Evolutionary conservation across 1,284 basidiomycete genomes (phyloP).

Genomic region (Earliella scabrosa): DNA sequence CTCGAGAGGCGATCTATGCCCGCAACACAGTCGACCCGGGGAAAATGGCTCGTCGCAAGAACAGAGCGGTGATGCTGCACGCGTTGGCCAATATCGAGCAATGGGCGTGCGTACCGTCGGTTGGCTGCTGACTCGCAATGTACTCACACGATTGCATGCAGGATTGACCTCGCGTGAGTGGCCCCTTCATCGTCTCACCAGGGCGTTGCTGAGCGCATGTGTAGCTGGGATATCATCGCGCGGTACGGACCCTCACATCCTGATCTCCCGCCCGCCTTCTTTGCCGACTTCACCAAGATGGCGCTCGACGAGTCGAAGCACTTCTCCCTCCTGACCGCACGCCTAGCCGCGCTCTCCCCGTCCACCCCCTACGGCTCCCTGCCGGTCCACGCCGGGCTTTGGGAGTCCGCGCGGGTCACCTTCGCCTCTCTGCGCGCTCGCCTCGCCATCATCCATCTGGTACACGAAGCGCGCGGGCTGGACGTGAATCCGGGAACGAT

Average conservation of each 20-base stretch:
- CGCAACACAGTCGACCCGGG: constrained; percentile 65
- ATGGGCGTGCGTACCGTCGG: constrained; percentile 74
- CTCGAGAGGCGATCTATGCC: constrained; percentile 57
- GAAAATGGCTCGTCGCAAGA: constrained; percentile 67
- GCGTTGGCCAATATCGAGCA: constrained; percentile 91
- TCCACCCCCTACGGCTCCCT: constrained; percentile 78
- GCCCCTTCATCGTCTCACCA: not conserved
- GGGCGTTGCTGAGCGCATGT: not conserved
- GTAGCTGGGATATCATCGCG: constrained; percentile 80
- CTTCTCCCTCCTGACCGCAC: constrained; percentile 62
- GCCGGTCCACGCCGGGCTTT: constrained; percentile 78
- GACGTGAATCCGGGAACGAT: constrained; percentile 90
- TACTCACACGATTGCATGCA: constrained; percentile 29
- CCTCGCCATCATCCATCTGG: constrained; percentile 88
- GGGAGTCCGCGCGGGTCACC: constrained; percentile 83
- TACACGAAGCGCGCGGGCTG: constrained; percentile 87
- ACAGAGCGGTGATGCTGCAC: constrained; percentile 77
- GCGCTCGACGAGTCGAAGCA: constrained; percentile 89
- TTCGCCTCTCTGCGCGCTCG: constrained; percentile 74
- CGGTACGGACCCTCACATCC: constrained; percentile 69
- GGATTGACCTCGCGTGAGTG: constrained; percentile 76
- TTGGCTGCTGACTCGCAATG: not conserved
- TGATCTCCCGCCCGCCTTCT: constrained; percentile 74
- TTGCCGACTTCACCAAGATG: constrained; percentile 80
- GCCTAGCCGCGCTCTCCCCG: constrained; percentile 66